Percentiles rank a stretch among this genome's conserved stretches.
Conservation (phyloP, 345 rosid genomes). For the Salix suchowensis region DNA sequence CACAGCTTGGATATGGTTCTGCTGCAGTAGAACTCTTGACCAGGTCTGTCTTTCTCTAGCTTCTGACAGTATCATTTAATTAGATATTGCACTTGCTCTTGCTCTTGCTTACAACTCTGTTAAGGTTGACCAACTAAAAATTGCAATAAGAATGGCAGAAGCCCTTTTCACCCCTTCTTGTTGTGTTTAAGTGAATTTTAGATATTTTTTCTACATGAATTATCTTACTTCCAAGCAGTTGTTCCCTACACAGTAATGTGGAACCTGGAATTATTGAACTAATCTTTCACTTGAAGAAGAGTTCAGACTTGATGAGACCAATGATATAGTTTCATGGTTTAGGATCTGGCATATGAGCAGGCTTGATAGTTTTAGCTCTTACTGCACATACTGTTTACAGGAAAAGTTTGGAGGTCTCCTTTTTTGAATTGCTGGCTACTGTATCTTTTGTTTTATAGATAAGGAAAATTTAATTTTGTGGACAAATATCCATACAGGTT, state of each 20-base stretch:
- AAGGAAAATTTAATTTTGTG: background rate
- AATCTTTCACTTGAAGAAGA: background rate
- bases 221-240: background rate
- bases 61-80: background rate
- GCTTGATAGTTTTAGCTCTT: background rate
- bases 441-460: background rate
- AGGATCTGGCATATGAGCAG: background rate
- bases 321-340: background rate
- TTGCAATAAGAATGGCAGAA: background rate
- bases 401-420: background rate
- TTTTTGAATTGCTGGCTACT: background rate
- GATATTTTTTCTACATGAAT: background rate
- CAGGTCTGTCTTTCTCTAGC: slow-evolving; percentile 47
- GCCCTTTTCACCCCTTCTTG: background rate
- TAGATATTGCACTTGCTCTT: background rate
- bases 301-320: background rate
- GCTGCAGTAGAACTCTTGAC: slow-evolving; percentile 80
- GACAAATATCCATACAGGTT: background rate
- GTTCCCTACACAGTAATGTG: background rate
- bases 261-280: background rate
- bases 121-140: background rate
- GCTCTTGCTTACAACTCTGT: background rate
- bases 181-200: background rate
- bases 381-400: background rate
- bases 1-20: slow-evolving; percentile 96